phyloP scores from a whole-genome alignment of 2,329 filamentous ascomycete species.

The Pyrenochaeta sp. region DNA sequence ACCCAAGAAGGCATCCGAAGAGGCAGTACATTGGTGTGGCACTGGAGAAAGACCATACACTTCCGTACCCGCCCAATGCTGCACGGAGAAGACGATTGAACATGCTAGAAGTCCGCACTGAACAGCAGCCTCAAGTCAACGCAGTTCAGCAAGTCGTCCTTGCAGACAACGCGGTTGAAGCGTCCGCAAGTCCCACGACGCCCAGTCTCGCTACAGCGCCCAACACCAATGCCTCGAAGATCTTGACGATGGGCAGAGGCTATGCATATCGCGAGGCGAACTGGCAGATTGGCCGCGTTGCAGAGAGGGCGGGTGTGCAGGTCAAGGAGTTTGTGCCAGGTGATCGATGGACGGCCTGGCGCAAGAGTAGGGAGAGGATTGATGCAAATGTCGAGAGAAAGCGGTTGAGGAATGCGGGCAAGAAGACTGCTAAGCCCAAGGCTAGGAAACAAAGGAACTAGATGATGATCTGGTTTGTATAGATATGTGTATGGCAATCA shows the following conservation, averaged over 20 bases:
- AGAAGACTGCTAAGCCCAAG: constrained; percentile 43
- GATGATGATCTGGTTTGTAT: background rate
- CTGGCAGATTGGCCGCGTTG: constrained; percentile 71
- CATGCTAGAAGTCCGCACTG: constrained; percentile 65
- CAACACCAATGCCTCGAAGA: constrained; percentile 25
- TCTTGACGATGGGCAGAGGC: constrained; percentile 54
- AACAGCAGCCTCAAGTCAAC: constrained; percentile 23
- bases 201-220: constrained; percentile 40
- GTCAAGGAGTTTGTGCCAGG: constrained; percentile 65
- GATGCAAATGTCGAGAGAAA: constrained; percentile 64
- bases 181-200: constrained; percentile 27
- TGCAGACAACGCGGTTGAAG: constrained; percentile 17
- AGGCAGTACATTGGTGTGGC: constrained; percentile 95
- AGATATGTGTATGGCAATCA: background rate
- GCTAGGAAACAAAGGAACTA: constrained; percentile 33
- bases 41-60: constrained; percentile 79
- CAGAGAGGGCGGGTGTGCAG: constrained; percentile 66
- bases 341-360: constrained; percentile 72
- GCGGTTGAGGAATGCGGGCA: constrained; percentile 58
- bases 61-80: constrained; percentile 79
- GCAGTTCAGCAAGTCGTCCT: constrained; percentile 12
- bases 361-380: constrained; percentile 64
- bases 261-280: constrained; percentile 73
- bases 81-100: constrained; percentile 78
- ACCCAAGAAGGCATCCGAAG: constrained; percentile 81